Conservation (phyloP, 441 rosid species). For the Hura crepitans region DNA sequence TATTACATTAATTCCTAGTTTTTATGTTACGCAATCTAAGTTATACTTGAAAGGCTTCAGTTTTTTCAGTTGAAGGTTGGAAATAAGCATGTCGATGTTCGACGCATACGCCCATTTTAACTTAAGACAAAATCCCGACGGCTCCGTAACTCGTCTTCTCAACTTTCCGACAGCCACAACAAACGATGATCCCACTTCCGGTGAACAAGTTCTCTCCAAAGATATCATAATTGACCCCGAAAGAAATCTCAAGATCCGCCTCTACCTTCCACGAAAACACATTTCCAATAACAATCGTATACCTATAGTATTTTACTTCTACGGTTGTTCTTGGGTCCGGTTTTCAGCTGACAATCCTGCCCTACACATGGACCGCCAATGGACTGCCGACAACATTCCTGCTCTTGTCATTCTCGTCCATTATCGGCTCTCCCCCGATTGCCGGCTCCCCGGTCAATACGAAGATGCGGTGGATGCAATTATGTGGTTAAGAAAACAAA, state of each 20-base stretch:
- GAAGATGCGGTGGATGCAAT: constrained; percentile 41
- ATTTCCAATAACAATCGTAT: constrained; percentile 5
- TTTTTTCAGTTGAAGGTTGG: too few relatives aligned
- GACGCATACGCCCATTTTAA: constrained; percentile 15
- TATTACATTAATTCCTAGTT: neutral
- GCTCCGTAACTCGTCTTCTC: constrained; percentile 18
- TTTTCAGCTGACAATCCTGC: constrained; percentile 25
- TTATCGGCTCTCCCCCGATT: constrained; percentile 44
- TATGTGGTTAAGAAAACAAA: constrained; percentile 34
- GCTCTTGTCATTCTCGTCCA: constrained; percentile 34
- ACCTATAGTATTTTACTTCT: constrained; percentile 21
- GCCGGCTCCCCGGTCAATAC: constrained; percentile 40
- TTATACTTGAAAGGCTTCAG: too few relatives aligned
- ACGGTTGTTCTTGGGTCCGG: constrained; percentile 33
- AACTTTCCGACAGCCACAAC: constrained; percentile 11
- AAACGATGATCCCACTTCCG: constrained; percentile 12
- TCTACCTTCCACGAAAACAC: constrained; percentile 12
- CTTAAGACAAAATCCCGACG: constrained; percentile 19
- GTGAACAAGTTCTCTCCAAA: constrained; percentile 16
- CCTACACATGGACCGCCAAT: constrained; percentile 20
- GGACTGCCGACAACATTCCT: constrained; percentile 27
- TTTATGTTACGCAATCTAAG: neutral
- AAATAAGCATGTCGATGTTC: constrained; percentile 3
- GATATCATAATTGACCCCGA: constrained; percentile 7
- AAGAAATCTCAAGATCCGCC: constrained; percentile 13